phyloP scores from a whole-genome alignment of 2,329 filamentous ascomycete species.

The Cadophora gregata region DNA sequence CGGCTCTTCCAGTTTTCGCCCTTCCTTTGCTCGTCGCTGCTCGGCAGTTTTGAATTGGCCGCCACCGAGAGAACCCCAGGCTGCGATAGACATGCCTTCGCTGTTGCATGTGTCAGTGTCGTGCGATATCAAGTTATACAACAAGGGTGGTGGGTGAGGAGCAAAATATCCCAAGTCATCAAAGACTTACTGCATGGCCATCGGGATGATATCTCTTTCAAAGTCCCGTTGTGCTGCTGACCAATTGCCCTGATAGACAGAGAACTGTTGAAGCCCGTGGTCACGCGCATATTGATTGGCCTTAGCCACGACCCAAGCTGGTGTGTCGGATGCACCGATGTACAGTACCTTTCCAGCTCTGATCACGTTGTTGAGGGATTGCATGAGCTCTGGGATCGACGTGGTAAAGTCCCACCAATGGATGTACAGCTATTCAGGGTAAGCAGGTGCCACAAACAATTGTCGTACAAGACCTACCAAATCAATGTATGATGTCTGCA shows the following conservation, averaged over 20 bases:
- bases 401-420: constrained; percentile 59
- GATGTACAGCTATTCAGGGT: constrained; percentile 22
- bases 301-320: constrained; percentile 70
- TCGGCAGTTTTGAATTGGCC: constrained; percentile 54
- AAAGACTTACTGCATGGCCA: constrained; percentile 50
- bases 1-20: constrained; percentile 21
- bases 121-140: neutral
- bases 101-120: constrained; percentile 2
- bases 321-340: constrained; percentile 69
- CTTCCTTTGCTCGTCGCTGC: constrained; percentile 9
- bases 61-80: constrained; percentile 57
- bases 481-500: constrained; percentile 21
- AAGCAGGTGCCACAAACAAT: neutral
- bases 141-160: neutral
- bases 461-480: constrained; percentile 15
- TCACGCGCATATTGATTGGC: constrained; percentile 67
- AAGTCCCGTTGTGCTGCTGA: constrained; percentile 65
- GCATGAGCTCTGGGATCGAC: constrained; percentile 69
- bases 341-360: constrained; percentile 66
- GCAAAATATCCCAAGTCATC: no score
- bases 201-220: constrained; percentile 63
- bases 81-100: constrained; percentile 60
- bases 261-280: constrained; percentile 70
- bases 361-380: constrained; percentile 65
- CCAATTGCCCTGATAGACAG: constrained; percentile 70